These are phyloP conservation scores for Botryotinia convoluta DNA, from an alignment of 2,329 filamentous ascomycete species.

Conservation along the genomic window DNA sequence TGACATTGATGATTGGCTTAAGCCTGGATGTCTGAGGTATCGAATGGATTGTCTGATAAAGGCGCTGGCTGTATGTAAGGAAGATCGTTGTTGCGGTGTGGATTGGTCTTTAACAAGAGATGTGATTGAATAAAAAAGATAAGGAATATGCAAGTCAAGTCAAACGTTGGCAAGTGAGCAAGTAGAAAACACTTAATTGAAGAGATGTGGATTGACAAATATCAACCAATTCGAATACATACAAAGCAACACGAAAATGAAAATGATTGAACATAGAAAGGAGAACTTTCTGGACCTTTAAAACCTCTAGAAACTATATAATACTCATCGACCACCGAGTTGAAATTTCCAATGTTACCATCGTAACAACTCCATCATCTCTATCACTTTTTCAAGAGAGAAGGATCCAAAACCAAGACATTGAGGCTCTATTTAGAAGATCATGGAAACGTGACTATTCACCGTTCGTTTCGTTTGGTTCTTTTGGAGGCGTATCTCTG, in stretches of 20 bases:
- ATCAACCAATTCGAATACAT: neutral
- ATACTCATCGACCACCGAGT: neutral
- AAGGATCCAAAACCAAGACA: slow-evolving; percentile 15
- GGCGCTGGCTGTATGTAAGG: neutral
- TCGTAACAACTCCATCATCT: slow-evolving; percentile 3
- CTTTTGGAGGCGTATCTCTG: neutral
- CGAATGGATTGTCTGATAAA: slow-evolving; percentile 4
- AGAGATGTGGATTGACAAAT: slow-evolving; percentile 1
- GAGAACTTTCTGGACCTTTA: neutral
- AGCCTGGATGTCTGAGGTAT: neutral
- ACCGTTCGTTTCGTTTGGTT: slow-evolving; percentile 12
- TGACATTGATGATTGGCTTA: slow-evolving; percentile 7
- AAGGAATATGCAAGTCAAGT: neutral
- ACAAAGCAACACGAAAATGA: neutral
- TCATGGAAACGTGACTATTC: slow-evolving; percentile 9
- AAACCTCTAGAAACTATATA: slow-evolving; percentile 3
- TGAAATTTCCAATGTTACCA: neutral
- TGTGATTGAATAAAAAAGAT: neutral
- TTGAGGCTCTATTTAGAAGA: slow-evolving; percentile 2
- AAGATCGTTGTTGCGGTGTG: slow-evolving; percentile 6
- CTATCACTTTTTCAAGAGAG: neutral
- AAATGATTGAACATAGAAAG: neutral
- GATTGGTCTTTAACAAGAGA: neutral
- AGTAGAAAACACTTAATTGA: neutral
- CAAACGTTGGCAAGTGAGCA: neutral